Evolutionary conservation across 805 yeast genomes (phyloP).

Genomic region (Kazachstania psychrophila): DNA sequence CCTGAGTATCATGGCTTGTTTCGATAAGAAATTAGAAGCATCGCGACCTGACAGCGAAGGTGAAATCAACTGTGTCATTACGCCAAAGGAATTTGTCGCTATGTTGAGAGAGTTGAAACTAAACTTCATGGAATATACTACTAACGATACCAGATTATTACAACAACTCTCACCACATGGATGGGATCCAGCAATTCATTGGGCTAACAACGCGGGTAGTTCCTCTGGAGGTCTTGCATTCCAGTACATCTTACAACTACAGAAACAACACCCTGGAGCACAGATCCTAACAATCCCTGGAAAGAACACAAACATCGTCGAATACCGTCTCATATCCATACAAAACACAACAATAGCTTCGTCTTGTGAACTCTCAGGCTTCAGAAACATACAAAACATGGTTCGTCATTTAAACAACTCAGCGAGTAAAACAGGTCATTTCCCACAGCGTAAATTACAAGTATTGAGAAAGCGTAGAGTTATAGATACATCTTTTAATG

Average conservation of each 20-base stretch:
- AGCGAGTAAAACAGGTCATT: slow-evolving; percentile 4
- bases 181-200: slow-evolving; percentile 40
- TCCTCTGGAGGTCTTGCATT: slow-evolving; percentile 85
- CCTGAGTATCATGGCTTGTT: slow-evolving; percentile 89
- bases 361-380: slow-evolving; percentile 75
- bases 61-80: slow-evolving; percentile 91
- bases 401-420: slow-evolving; percentile 58
- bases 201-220: slow-evolving; percentile 72
- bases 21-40: slow-evolving; percentile 92
- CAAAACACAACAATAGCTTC: slow-evolving; percentile 38
- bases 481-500: neutral
- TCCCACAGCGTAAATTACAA: slow-evolving; percentile 17
- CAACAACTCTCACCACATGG: slow-evolving; percentile 16
- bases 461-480: slow-evolving; percentile 26
- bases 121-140: slow-evolving; percentile 23
- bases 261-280: slow-evolving; percentile 20
- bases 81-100: slow-evolving; percentile 78
- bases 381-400: slow-evolving; percentile 86
- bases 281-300: slow-evolving; percentile 43
- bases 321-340: slow-evolving; percentile 45
- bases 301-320: slow-evolving; percentile 67
- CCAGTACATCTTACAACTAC: slow-evolving; percentile 45
- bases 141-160: slow-evolving; percentile 4
- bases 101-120: slow-evolving; percentile 49
- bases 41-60: slow-evolving; percentile 63